These are phyloP conservation scores for Corylus avellana DNA, from an alignment of 306 rosid genomes.

Conservation along the genomic window DNA sequence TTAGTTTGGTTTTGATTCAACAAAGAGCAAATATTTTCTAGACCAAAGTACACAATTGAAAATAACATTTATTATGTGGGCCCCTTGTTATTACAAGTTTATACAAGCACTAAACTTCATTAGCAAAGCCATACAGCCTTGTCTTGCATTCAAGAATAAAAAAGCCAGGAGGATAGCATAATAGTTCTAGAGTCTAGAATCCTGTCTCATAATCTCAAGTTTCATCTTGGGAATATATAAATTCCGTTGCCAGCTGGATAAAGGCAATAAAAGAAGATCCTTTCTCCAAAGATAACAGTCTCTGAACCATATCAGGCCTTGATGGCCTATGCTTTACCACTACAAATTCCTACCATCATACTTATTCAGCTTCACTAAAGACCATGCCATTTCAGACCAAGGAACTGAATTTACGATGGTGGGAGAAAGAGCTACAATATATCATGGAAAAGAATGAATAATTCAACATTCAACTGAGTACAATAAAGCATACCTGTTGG, in stretches of 20 bases:
- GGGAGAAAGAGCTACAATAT: neutral
- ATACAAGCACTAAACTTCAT: neutral
- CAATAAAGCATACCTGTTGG: slow-evolving; percentile 72
- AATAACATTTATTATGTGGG: neutral
- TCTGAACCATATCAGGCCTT: neutral
- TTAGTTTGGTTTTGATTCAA: neutral
- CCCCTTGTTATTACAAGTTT: slow-evolving; percentile 1
- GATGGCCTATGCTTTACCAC: neutral
- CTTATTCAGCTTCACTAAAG: neutral
- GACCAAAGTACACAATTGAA: neutral
- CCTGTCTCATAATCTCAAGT: neutral
- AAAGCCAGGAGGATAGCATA: neutral
- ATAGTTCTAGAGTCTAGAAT: neutral
- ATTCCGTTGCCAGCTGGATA: neutral
- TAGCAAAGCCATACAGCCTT: neutral
- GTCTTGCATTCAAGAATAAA: neutral
- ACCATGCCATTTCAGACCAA: neutral
- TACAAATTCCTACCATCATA: neutral
- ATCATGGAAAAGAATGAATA: slow-evolving; percentile 16
- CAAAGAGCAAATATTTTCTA: slow-evolving; percentile 3
- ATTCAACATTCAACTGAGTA: slow-evolving; percentile 1
- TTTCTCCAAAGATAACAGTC: neutral
- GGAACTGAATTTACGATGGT: neutral
- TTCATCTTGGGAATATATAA: neutral
- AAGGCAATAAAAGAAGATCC: neutral